A percentile compares a stretch with the other conserved stretches of the same genome.
These are phyloP conservation scores for Rhipidocladum racemiflorum DNA, from an alignment of 176 grass and related monocot species.

Conservation along the genomic window DNA sequence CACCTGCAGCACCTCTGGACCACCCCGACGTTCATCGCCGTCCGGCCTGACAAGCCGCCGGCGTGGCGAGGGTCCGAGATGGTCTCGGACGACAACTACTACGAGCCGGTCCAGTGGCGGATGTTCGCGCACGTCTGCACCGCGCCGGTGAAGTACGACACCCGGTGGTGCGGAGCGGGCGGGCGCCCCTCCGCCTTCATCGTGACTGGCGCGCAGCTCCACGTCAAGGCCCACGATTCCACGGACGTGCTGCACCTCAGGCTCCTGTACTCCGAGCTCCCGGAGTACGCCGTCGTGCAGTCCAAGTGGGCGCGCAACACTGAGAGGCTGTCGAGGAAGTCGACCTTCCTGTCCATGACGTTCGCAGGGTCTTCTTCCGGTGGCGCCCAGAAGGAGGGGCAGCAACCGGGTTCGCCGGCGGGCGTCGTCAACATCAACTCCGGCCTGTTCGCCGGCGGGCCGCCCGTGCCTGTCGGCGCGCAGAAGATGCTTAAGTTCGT, in stretches of 20 bases:
- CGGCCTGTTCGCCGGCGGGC: constrained; percentile 41
- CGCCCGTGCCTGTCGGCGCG: constrained; percentile 64
- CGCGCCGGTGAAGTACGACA: constrained; percentile 58
- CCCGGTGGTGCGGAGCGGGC: constrained; percentile 30
- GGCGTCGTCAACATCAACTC: constrained; percentile 46
- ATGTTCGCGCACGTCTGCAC: constrained; percentile 73
- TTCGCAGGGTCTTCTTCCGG: constrained; percentile 17
- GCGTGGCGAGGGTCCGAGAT: constrained; percentile 54
- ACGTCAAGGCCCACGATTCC: constrained; percentile 41
- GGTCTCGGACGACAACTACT: constrained; percentile 53
- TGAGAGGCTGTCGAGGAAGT: constrained; percentile 27
- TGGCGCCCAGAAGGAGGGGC: constrained; percentile 19
- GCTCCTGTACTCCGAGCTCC: constrained; percentile 60
- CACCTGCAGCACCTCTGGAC: constrained; percentile 72
- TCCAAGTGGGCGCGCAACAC: constrained; percentile 55
- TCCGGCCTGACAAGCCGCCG: constrained; percentile 6
- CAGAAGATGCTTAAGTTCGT: constrained; percentile 79
- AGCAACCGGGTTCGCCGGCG: background rate
- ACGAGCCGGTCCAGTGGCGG: constrained; percentile 63
- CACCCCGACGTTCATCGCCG: constrained; percentile 55
- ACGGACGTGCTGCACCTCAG: constrained; percentile 57
- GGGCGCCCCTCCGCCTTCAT: constrained; percentile 36
- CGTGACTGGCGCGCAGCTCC: constrained; percentile 65
- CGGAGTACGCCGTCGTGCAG: constrained; percentile 47
- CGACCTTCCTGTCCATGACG: constrained; percentile 47